Evolutionary conservation across 2,329 filamentous ascomycete genomes (phyloP).

Genomic region (Aspergillus luchuensis): DNA sequence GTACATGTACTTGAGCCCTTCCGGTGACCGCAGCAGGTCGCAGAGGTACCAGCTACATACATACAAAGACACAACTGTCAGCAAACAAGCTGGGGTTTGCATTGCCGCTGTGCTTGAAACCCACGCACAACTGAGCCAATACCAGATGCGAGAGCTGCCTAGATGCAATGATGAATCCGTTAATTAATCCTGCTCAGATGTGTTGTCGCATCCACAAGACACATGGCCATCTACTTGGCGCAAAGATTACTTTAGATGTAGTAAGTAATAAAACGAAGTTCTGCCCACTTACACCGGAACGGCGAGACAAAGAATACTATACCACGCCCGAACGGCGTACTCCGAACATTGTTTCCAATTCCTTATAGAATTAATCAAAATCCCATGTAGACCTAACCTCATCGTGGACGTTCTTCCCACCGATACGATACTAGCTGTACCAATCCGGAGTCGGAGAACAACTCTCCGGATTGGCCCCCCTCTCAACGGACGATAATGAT

Average conservation of each 20-base stretch:
- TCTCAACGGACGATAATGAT: neutral
- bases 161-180: neutral
- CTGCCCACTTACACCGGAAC: constrained; percentile 3
- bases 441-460: constrained; percentile 8
- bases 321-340: neutral
- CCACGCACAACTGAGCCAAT: neutral
- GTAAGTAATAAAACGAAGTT: neutral
- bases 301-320: neutral
- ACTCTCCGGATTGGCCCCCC: constrained; percentile 5
- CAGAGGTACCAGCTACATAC: neutral
- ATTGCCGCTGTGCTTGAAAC: neutral
- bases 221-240: constrained; percentile 2
- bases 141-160: neutral
- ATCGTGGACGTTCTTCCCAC: neutral
- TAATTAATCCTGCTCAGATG: constrained; percentile 1
- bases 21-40: neutral
- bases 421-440: constrained; percentile 1
- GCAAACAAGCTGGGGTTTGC: neutral
- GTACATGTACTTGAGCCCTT: neutral
- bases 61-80: neutral
- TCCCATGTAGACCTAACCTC: neutral
- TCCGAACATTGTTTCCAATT: neutral
- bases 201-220: constrained; percentile 7
- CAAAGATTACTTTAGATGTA: neutral
- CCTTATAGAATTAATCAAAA: neutral